Evolutionary conservation across 768 basidiomycete genomes (phyloP), one percentile per base, ranked within the genome.

Genomic region (Russula sp.): DNA sequence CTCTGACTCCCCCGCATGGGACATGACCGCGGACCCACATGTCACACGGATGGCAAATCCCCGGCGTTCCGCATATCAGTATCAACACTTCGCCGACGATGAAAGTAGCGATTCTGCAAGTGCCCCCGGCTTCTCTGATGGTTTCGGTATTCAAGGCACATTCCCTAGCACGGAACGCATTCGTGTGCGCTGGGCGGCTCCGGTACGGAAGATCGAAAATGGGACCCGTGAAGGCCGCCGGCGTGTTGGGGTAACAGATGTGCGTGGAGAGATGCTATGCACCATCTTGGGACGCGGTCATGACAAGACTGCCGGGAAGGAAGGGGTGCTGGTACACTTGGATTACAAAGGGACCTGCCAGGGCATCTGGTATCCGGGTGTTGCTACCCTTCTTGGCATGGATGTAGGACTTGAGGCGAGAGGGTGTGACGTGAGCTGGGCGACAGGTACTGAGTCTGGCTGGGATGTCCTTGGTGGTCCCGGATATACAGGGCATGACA

Each of bases 311-410:
- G 22, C 82, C 81, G 65, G 68, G 11, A 53, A 67, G 4, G 68
- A 72, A 16, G 88, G 88, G 18, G 72, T 87, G 18, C 66, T 86
- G 39, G 80, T 91, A 79, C 77, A 80, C 47, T 73, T 91, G 16
- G 83, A 87, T 60, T 91, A 89, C 71, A 85, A 84, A 65, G 89
- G 81, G 44, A 80, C 82, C 3, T 91, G 89, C 73, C 85, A 82
- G 64, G 87, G 87, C 13, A 75, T 92, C 49, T 92, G 88, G 87
- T 91, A 85, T 69, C 85, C 89, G 45, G 91, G 89, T 2, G 89
- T 91, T 5, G 91, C 91, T 3, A 91, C 88, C 3, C 76, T 90
- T 68, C 77, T 93, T 20, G 91, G 89, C 10, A 76, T 92, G 79
- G 90, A 92, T 68, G 80, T 90, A 37, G 80, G 81, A 11, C 77